Evolutionary conservation across 1,284 basidiomycete species (phyloP).

Genomic region (Ceratobasidium sp.): DNA sequence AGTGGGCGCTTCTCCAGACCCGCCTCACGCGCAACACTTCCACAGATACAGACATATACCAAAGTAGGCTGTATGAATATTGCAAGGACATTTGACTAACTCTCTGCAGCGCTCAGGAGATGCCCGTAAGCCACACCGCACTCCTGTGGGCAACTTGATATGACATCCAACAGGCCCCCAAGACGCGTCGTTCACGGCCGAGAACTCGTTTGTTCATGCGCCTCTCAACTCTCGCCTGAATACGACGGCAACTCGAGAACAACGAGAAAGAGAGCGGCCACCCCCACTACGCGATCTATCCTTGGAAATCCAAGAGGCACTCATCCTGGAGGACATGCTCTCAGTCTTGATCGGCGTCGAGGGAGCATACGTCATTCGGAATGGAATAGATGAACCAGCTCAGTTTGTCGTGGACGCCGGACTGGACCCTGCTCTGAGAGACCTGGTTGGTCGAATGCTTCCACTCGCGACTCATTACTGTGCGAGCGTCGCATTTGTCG

Average conservation of each 20-base stretch:
- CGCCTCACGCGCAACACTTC: conserved; percentile 22
- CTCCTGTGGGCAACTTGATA: not conserved
- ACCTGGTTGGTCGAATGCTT: conserved; percentile 86
- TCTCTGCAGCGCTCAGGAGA: conserved; percentile 18
- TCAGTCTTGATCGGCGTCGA: conserved; percentile 94
- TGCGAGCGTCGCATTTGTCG: conserved; percentile 88
- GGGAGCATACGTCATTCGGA: conserved; percentile 82
- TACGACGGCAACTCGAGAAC: conserved; percentile 45
- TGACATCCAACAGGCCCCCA: conserved; percentile 12
- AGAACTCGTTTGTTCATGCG: conserved; percentile 81
- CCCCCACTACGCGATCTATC: conserved; percentile 72
- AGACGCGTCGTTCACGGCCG: conserved; percentile 53
- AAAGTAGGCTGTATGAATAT: conserved; percentile 6
- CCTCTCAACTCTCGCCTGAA: conserved; percentile 80
- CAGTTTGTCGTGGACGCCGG: not conserved
- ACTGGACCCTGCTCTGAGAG: conserved; percentile 83
- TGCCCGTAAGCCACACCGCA: conserved; percentile 8
- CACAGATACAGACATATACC: conserved; percentile 10
- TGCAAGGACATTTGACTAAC: not conserved
- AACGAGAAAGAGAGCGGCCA: conserved; percentile 65
- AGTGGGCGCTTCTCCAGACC: conserved; percentile 29
- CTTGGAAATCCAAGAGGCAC: conserved; percentile 87
- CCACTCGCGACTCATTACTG: conserved; percentile 95
- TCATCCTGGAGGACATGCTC: conserved; percentile 90
- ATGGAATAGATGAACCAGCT: conserved; percentile 62